Base-by-base conservation (phyloP, 75 land plant genomes). In the Isoetes taiwanensis region DNA sequence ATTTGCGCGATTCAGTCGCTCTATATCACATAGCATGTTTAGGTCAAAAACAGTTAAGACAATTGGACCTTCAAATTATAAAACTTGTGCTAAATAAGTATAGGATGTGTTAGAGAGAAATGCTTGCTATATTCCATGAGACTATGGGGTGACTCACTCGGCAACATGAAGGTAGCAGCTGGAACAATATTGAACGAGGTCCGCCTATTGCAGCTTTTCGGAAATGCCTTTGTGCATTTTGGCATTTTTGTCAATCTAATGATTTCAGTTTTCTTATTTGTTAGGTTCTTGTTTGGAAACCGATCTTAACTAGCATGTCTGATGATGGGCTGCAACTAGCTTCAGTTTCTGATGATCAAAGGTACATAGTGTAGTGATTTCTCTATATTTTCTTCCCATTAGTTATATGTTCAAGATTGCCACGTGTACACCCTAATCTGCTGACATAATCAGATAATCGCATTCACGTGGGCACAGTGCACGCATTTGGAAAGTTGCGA, bases 121-220 rank as follows among this genome's bases (percentile, higher is more conserved):
- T 79, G 86, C 72, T 85, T 94, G 57, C 38, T 94, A 43, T 94
- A 94, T 65, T 88, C 86, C 17, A 70, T 94, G 84, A 64, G 86
- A 35, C 69, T 94, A 19, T 84, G 89, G 79, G 96, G 99, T 50
- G 57, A 77, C 27, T 48, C 61, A 19, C 11, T 84, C 28, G 58
- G 64, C 23, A 28, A 56, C 32, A 76, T 94, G 9, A 76, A 58
- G 25, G 58, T 88, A 40, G 99, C 90, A 31, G 93, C 96, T 39
- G 99, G 99, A 34, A 88, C 99, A 12, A 94, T 94, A 14, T 88
- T 63, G 54, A 94, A 94, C 64, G 89, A 94, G 90, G 99, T 88
- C 24, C 30, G 31, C 2, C n/a, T n/a, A n/a, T n/a, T n/a, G n/a
- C n/a, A n/a, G n/a, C n/a, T n/a, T n/a, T n/a, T n/a, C n/a, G n/a